These are phyloP conservation scores for Strigomonas culicis DNA, from an alignment of 208 protist species.

Conservation along the genomic window DNA sequence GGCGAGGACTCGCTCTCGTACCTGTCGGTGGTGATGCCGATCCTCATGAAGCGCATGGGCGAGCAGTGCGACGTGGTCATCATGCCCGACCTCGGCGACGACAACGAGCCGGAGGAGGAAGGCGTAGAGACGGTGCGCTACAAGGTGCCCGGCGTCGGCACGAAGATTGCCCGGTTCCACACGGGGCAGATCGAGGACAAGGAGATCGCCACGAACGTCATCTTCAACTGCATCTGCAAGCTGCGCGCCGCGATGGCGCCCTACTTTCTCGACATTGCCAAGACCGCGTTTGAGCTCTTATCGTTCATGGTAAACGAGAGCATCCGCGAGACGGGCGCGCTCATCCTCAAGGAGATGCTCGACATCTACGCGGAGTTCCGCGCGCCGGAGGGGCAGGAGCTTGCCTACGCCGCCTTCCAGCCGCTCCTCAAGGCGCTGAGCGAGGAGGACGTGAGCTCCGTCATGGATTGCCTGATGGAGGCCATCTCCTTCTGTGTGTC, in stretches of 20 bases:
- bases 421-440: constrained; percentile 54
- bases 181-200: constrained; percentile 88
- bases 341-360: constrained; percentile 70
- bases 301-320: constrained; percentile 49
- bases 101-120: constrained; percentile 47
- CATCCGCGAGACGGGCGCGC: constrained; percentile 67
- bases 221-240: constrained; percentile 67
- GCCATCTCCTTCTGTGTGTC: constrained; percentile 62
- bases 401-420: constrained; percentile 43
- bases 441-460: constrained; percentile 57
- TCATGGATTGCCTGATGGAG: constrained; percentile 59
- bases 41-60: constrained; percentile 72
- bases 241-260: constrained; percentile 41
- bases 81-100: constrained; percentile 54
- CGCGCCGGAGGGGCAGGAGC: constrained; percentile 30
- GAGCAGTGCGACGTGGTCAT: constrained; percentile 70
- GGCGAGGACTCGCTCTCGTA: constrained; percentile 69
- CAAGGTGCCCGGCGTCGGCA: constrained; percentile 68
- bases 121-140: constrained; percentile 38
- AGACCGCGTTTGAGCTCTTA: constrained; percentile 55
- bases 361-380: constrained; percentile 40
- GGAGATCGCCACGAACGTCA: constrained; percentile 69
- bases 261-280: constrained; percentile 66
- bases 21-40: constrained; percentile 60
- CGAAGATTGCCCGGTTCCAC: constrained; percentile 69